Evolutionary conservation across 2,329 filamentous ascomycete species (phyloP).

Genomic region (Fusarium avenaceum): DNA sequence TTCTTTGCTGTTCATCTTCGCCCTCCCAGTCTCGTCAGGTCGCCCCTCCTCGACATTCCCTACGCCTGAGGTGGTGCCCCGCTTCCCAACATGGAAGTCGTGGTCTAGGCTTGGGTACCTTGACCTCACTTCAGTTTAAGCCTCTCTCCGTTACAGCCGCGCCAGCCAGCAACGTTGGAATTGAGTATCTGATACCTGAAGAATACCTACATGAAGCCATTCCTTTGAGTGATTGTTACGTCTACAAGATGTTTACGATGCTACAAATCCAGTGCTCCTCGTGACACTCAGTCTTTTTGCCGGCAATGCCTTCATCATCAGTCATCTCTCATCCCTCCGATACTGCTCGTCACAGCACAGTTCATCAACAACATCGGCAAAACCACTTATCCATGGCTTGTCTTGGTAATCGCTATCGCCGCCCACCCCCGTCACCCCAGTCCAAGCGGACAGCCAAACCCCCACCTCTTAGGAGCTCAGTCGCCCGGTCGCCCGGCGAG

Average conservation of each 20-base stretch:
- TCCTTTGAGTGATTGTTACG: background rate
- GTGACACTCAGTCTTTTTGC: background rate
- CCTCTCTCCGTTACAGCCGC: slow-evolving; percentile 35
- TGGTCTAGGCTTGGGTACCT: slow-evolving; percentile 25
- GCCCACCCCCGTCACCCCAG: slow-evolving; percentile 29
- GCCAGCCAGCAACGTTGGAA: slow-evolving; percentile 34
- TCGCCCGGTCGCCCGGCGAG: slow-evolving; percentile 31
- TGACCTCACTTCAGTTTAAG: slow-evolving; percentile 23
- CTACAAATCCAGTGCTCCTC: background rate
- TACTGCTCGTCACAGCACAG: slow-evolving; percentile 13
- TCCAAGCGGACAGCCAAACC: slow-evolving; percentile 26
- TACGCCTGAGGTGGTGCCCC: slow-evolving; percentile 8
- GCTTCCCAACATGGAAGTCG: slow-evolving; percentile 33
- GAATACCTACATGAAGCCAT: background rate
- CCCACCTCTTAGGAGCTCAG: slow-evolving; percentile 32
- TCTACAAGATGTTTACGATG: background rate
- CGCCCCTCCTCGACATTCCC: slow-evolving; percentile 23
- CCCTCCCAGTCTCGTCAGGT: slow-evolving; percentile 24
- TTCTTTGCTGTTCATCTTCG: slow-evolving; percentile 39
- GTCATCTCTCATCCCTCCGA: slow-evolving; percentile 24
- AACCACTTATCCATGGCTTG: slow-evolving; percentile 27
- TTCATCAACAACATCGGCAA: slow-evolving; percentile 12
- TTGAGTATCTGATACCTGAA: background rate
- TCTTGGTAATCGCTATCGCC: slow-evolving; percentile 38
- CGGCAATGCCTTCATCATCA: background rate